Evolutionary conservation across 2,329 filamentous ascomycete species (phyloP), one percentile per base, ranked within the genome.

Genomic region (Alternaria consortialis): DNA sequence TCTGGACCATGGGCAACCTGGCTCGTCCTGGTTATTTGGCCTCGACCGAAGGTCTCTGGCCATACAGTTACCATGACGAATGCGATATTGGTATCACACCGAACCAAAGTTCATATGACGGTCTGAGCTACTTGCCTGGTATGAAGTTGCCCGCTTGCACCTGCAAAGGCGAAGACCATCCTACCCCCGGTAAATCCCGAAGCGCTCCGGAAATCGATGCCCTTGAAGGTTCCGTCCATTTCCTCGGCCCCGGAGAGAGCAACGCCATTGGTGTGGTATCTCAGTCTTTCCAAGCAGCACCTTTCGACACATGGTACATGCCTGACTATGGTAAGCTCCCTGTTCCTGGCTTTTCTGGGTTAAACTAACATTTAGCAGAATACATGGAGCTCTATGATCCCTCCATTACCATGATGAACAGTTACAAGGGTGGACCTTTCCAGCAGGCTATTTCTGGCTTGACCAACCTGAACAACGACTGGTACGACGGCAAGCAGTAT

Each of bases 1-100:
- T 91, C 77, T 92, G 90, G 90, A 84, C 88, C 0, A 91, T 92
- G 88, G 90, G 90, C 5, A 92, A 92, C 70, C 82, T 92, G 23
- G 90, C 87, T 37, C 84, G 90, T 65, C 87, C 90, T 27, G 90
- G 90, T 12, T 90, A 90, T 75, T 84, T 87, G 32, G 86, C 88
- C 9, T 90, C 89, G 1, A 91, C 89, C 0, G 89, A 92, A 63
- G 90, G 90, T 5, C 82, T 91, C 76, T 92, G 90, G 90, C 90
- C 90, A 0, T 92, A 91, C 80, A 90, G 87, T 67, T 92, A 92
- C 72, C 83, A 87, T 66, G 84, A 91, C 67, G 78, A 84, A 43
- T 92, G 90, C 70, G 90, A 92, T 75, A 83, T 84, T 25, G 90
- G 90, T 27, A 91, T 92, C 65, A 91, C 90, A 2, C 83, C 88